These are phyloP conservation scores for Lojkania enalia DNA, from an alignment of 2,329 filamentous ascomycete genomes.

Conservation along the genomic window DNA sequence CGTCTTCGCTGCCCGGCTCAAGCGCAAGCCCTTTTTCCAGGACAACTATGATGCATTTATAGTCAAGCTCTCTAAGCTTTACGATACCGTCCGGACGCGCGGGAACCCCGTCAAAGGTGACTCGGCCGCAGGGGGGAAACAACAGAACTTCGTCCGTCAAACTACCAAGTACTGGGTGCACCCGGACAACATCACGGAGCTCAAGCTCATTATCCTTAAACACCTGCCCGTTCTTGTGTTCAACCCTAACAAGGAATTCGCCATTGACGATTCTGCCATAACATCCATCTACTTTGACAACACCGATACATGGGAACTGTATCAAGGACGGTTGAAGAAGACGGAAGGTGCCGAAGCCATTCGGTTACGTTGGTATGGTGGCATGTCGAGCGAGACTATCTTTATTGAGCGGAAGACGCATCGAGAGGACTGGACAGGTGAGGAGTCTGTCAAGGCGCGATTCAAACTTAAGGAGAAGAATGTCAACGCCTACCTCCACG, in stretches of 20 bases:
- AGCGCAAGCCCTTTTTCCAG: conserved; percentile 97
- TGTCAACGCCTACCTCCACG: conserved; percentile 85
- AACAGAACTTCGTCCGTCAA: conserved; percentile 94
- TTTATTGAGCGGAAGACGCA: conserved; percentile 98
- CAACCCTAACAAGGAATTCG: conserved; percentile 96
- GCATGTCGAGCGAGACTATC: conserved; percentile 92
- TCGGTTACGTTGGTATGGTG: conserved; percentile 94
- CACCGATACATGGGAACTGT: conserved; percentile 88
- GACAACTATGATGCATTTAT: conserved; percentile 98
- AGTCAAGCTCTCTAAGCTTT: conserved; percentile 90
- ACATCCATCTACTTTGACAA: conserved; percentile 99
- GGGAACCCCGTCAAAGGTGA: conserved; percentile 93
- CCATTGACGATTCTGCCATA: conserved; percentile 86
- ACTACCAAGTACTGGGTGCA: conserved; percentile 99
- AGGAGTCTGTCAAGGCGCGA: conserved; percentile 97
- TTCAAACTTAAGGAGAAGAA: conserved; percentile 97
- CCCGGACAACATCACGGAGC: conserved; percentile 94
- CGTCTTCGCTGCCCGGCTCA: conserved; percentile 92
- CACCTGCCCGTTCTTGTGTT: conserved; percentile 96
- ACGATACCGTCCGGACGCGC: conserved; percentile 89
- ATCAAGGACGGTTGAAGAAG: conserved; percentile 93
- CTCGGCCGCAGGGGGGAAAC: conserved; percentile 83
- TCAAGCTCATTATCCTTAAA: conserved; percentile 97
- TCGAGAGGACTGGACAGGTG: conserved; percentile 97
- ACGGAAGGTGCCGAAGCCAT: conserved; percentile 97